Percentiles rank a stretch among this genome's conserved stretches.
Evolutionary conservation across 163 green algal genomes (phyloP).

Genomic region (Chlamydomonas reinhardtii): DNA sequence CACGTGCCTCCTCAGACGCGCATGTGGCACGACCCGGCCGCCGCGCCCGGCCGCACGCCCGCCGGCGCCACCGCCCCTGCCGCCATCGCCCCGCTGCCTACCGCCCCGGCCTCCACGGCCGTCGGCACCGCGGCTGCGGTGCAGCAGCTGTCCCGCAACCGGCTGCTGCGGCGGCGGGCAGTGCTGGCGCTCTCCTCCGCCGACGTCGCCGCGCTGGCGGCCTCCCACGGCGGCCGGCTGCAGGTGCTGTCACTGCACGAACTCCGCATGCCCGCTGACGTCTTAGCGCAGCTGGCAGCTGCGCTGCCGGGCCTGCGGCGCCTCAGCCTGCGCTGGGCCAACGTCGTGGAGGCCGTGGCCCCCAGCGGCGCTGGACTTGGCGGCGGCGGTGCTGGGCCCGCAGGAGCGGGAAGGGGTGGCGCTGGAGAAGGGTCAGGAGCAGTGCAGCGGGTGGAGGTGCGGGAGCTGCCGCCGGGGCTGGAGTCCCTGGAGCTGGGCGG

Average conservation of each 20-base stretch:
- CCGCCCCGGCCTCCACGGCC: too few relatives aligned
- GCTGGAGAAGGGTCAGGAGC: background rate
- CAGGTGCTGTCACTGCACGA: constrained; percentile 27
- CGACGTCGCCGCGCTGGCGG: constrained; percentile 5
- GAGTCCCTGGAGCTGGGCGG: constrained; percentile 26
- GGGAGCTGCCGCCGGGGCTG: constrained; percentile 3
- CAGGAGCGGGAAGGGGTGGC: too few relatives aligned
- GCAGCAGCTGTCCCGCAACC: constrained; percentile 14
- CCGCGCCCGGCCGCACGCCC: too few relatives aligned
- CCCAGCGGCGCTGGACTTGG: too few relatives aligned
- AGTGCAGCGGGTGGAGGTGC: background rate
- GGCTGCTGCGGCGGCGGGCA: constrained; percentile 1
- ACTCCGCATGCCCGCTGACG: background rate
- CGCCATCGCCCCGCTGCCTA: too few relatives aligned
- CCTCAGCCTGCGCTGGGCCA: constrained; percentile 14
- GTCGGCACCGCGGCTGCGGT: background rate
- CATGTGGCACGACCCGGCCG: too few relatives aligned
- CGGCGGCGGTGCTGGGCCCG: background rate
- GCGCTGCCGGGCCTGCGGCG: constrained; percentile 23
- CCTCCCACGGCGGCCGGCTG: constrained; percentile 3
- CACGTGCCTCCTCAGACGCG: too few relatives aligned
- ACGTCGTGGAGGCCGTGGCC: background rate
- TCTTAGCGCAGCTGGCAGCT: background rate
- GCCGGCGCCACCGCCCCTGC: too few relatives aligned
- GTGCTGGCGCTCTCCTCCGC: background rate